A percentile compares a stretch with the other conserved stretches of the same genome.
Evolutionary conservation across 1,139 yeast genomes (phyloP).

Genomic region (Debaryomyces psychrophilus): DNA sequence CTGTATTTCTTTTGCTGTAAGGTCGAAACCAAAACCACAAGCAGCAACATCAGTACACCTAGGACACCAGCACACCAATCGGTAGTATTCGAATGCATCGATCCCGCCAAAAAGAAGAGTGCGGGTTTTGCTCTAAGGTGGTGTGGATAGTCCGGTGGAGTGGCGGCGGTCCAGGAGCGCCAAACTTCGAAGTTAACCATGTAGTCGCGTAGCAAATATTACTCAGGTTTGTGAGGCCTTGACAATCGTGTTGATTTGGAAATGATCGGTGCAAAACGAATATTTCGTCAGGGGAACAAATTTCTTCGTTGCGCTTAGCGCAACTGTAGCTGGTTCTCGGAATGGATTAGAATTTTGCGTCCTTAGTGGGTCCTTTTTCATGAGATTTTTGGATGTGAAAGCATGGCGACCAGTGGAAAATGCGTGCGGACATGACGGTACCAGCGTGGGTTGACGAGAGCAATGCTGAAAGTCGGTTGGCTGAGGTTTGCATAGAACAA

Average conservation of each 20-base stretch:
- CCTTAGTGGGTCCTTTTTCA: no score
- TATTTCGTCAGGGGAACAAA: not conserved
- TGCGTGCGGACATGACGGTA: no score
- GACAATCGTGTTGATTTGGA: not conserved
- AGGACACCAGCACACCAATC: not conserved
- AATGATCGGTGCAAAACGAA: not conserved
- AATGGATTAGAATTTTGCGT: no score
- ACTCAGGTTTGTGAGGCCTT: not conserved
- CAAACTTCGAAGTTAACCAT: not conserved
- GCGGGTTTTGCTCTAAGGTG: not conserved
- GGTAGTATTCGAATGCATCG: not conserved
- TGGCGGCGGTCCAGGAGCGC: not conserved
- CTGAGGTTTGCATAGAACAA: no score
- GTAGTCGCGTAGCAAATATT: not conserved
- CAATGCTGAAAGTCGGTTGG: no score
- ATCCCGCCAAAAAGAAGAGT: not conserved
- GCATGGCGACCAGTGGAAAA: no score
- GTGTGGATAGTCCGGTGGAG: not conserved
- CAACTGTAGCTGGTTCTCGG: not conserved
- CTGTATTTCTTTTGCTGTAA: conserved; percentile 7
- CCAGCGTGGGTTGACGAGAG: no score
- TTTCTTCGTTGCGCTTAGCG: not conserved
- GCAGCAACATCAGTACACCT: not conserved
- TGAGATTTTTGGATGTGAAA: no score
- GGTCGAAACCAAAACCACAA: conserved; percentile 3